phyloP scores from a whole-genome alignment of 371 early-diverging fungal species.

The Saksenaea oblongispora region DNA sequence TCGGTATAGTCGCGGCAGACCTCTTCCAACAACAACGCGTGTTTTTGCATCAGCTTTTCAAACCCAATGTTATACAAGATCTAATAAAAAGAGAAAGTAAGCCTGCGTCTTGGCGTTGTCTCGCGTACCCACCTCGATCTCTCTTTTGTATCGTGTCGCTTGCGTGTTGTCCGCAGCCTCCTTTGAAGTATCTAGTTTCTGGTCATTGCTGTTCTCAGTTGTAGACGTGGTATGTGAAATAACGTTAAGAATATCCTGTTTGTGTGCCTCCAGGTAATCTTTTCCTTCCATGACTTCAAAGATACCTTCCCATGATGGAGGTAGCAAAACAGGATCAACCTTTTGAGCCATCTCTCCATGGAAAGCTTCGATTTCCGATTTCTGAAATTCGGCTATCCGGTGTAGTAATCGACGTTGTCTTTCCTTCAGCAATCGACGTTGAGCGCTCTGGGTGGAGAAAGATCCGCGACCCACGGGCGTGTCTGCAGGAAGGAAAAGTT shows the following conservation, averaged over 20 bases:
- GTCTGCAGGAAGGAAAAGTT: neutral
- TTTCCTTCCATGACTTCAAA: neutral
- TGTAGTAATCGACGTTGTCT: neutral
- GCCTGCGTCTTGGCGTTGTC: neutral
- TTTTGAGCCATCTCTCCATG: neutral
- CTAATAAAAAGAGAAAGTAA: neutral
- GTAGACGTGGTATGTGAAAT: neutral
- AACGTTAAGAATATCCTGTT: neutral
- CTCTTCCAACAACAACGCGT: neutral
- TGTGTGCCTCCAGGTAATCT: neutral
- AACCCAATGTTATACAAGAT: neutral
- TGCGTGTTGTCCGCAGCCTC: neutral
- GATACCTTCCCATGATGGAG: neutral
- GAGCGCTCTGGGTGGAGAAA: neutral
- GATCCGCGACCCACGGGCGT: constrained; percentile 1
- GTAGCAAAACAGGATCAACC: neutral
- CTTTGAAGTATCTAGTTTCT: neutral
- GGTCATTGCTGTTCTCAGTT: neutral
- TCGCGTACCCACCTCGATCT: neutral
- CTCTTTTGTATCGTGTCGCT: neutral
- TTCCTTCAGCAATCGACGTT: neutral
- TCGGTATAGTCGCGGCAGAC: neutral
- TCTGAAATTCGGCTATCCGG: neutral
- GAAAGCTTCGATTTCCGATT: neutral
- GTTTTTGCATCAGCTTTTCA: neutral